Base-by-base conservation (phyloP, 202 grass and related monocot genomes). In the Zoysia matrella region DNA sequence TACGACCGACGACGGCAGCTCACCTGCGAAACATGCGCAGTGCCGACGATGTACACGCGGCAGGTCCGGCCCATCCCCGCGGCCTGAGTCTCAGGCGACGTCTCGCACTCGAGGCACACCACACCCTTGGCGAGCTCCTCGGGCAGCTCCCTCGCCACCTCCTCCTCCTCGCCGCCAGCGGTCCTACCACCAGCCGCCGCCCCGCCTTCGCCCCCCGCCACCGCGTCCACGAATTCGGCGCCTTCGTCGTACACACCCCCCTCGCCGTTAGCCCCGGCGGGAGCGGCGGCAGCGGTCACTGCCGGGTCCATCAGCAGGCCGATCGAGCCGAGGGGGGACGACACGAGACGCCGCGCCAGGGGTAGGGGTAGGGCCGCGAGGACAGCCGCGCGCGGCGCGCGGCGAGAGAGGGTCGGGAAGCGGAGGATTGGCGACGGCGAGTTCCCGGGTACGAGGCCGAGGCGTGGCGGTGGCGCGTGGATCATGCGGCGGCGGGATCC, bases 21-120 rank as follows among this genome's bases (percentile, higher is more conserved):
- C 56, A 98, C 95, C 92, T 93, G 88, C 65, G 95, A 98, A 3
- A 98, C 95, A 67, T 98, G 95, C 47, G 95, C 92, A 1, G 95
- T 98, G 18, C 95, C 95, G 16, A 98, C 90, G 13, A 95, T 71
- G 77, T 98, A 95, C 45, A 98, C 85, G 71, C 92, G 80, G 89
- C 95, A 98, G 61, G 88, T 76, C 11, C 63, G 83, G 50, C 67
- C 84, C 3, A 48, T 53, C 11, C 79, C 88, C 0, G 83, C 69
- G 41, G 74, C 79, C 46, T 4, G 69, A 10, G 83, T 78, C 74
- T 94, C 88, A 7, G 90, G 13, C 60, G 88, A 93, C 12, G 95
- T 93, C 41, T 78, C 80, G 80, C 92, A 98, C 69, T 98, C 69
- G 65, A 98, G 90, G 65, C 83, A 80, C 80, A 90, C 89, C 11